Base-by-base conservation (phyloP, 805 yeast genomes). In the Pichia scutulata region DNA sequence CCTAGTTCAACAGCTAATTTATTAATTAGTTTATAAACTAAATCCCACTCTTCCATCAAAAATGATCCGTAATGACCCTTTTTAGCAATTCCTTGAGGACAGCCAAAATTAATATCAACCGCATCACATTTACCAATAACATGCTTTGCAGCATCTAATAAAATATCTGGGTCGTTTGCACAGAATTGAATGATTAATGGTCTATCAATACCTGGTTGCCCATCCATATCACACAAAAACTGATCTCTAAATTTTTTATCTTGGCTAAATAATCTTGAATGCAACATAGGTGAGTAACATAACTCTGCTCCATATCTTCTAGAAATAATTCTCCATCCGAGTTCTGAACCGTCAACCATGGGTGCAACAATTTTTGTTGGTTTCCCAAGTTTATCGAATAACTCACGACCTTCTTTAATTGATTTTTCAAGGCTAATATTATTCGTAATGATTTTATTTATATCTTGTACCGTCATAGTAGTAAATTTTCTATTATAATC, bases 61-160 rank as follows among this genome's bases (percentile, higher is more conserved):
- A 90, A 93, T 0, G 98, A 83, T 0, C 99, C 99, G 64, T 93
- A 93, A 55, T 87, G 84, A 0, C 99, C 99, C 66, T 88, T 87
- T 55, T 77, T 78, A 0, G 99, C 99, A 53, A 93, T 93, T 1
- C 97, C 97, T 67, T 93, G 99, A 0, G 99, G 99, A 67, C 99
- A 93, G 0, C 99, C 99, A 51, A 93, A 73, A 61, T 93, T 93
- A 57, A 93, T 75, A 68, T 93, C 99, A 24, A 93, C 95, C 0
- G 97, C 99, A 69, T 92, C 98, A 67, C 98, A 92, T 53, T 79
- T 74, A 47, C 83, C 86, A 51, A 82, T 87, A 2, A 93, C 95
- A 23, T 73, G 71, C 57, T 77, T 75, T 1, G 98, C 98, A 3
- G 99, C 98, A 43, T 74, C 65, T 14, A 93, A 68, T 24, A 93